A percentile compares a stretch with the other conserved stretches of the same genome.
phyloP scores from a whole-genome alignment of 345 rosid genomes.

The Brassica nigra region DNA sequence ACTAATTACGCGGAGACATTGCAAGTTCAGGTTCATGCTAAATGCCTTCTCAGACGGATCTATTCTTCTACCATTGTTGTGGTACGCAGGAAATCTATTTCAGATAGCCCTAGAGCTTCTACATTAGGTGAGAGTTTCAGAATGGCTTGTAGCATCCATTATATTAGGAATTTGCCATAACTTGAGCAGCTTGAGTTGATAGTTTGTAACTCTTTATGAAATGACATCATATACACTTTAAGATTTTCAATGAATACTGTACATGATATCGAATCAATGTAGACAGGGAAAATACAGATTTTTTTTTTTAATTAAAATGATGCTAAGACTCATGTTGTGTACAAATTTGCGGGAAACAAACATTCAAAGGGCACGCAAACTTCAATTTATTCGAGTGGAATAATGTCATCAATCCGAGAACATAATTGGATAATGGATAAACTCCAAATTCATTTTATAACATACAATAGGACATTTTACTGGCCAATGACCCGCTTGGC shows the following conservation, averaged over 20 bases:
- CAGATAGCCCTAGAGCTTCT: constrained; percentile 13
- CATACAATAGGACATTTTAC: constrained; percentile 26
- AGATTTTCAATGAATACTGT: not conserved
- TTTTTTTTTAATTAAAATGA: not conserved
- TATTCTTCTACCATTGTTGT: constrained; percentile 32
- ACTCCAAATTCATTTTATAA: constrained; percentile 10
- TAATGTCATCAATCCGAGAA: not conserved
- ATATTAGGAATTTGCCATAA: constrained; percentile 3
- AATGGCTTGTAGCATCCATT: constrained; percentile 13
- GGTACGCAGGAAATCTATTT: too few relatives aligned
- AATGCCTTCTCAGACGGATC: constrained; percentile 87
- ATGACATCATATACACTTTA: not conserved
- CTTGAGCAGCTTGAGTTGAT: not conserved
- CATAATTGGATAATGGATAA: not conserved
- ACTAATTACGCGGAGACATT: constrained; percentile 95
- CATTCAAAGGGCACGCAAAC: not conserved
- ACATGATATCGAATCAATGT: constrained; percentile 3
- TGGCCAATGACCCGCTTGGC: constrained; percentile 66
- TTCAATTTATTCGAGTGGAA: not conserved
- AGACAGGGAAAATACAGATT: too few relatives aligned
- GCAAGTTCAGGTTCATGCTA: constrained; percentile 96
- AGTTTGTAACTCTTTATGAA: not conserved
- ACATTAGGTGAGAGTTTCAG: not conserved
- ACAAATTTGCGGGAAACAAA: not conserved
- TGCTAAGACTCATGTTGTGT: not conserved